Evolutionary conservation across 73 alveolate species (phyloP), one percentile per base, ranked within the genome.

Genomic region (Urostyla sp.): DNA sequence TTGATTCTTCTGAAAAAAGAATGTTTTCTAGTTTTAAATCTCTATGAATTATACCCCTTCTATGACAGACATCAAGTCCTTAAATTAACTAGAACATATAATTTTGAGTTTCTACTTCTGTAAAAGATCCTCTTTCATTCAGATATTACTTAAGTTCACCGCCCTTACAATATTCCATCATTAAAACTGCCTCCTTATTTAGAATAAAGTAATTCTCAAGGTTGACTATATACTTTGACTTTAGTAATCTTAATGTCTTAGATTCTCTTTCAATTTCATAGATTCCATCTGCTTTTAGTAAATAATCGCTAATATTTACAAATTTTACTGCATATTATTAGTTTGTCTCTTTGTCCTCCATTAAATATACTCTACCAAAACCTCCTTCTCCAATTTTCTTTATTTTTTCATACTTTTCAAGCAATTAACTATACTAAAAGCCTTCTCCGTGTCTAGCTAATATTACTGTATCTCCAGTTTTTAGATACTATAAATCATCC

Each of bases 61-160:
- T 32, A 37, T 72, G 84, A 7, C 84, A 72, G 31, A 44, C 11
- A 23, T 45, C 40, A 1, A 81, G 37, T 1, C 85, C 91, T 4
- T 46, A 30, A 2, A 69, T 27, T 13, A 81, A 69, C 45, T 81
- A 43, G n/a, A 28, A 37, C 55, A 81, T 37, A 16, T 53, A 43
- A 3, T 8, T 13, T 37, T 51, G 60, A 20, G 55, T 55, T 38
- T 69, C 84, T 1, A 24, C 4, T 36, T 69, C 84, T 4, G 56
- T 37, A 10, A 72, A 20, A 1, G 61, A 48, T 23, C 69, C 73
- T 13, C 52, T 50, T 28, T 43, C 32, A 21, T 72, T 72, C 24
- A 72, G 16, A 20, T 59, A 55, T 30, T 81, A 72, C 24, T 48
- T 28, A n/a, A 81, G 80, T 24, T 69, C 84, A 11, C 84, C 84